Percentiles rank a stretch among this genome's conserved stretches.
Evolutionary conservation across 257 asterid species (phyloP).

Genomic region (Misopates orontium): DNA sequence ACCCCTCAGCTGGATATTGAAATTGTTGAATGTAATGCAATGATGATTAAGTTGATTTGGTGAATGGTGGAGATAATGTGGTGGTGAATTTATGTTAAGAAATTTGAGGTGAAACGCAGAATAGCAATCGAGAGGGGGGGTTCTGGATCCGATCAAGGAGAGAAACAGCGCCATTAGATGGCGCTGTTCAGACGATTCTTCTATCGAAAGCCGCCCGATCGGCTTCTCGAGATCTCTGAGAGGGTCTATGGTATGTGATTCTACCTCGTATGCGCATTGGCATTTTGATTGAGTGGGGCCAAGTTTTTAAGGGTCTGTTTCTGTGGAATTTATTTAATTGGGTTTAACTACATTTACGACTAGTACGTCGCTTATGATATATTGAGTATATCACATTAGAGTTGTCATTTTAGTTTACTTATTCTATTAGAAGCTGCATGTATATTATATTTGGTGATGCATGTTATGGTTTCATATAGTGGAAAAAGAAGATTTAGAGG

Average conservation of each 20-base stretch:
- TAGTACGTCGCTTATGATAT: not conserved
- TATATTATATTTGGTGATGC: conserved; percentile 5
- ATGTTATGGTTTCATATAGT: conserved; percentile 15
- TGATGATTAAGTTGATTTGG: conserved; percentile 30
- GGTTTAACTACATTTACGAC: not conserved
- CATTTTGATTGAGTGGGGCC: conserved; percentile 13
- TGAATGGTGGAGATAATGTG: not conserved
- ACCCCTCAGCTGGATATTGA: no score
- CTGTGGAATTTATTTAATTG: not conserved
- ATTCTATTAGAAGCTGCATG: conserved; percentile 21
- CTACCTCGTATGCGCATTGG: conserved; percentile 18
- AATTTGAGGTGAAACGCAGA: conserved; percentile 31
- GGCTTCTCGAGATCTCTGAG: conserved; percentile 98
- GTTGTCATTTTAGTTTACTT: not conserved
- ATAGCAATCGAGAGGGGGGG: conserved; percentile 37
- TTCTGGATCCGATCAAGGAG: conserved; percentile 61
- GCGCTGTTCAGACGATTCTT: conserved; percentile 99
- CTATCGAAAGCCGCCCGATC: conserved; percentile 98
- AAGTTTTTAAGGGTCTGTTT: not conserved
- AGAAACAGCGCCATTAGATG: conserved; percentile 95
- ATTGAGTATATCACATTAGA: not conserved
- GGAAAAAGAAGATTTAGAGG: conserved; percentile 18
- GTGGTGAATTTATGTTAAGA: no score
- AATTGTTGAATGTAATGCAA: conserved; percentile 25
- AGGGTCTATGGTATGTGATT: conserved; percentile 83